A percentile compares a stretch with the other conserved stretches of the same genome.
phyloP scores from a whole-genome alignment of 176 grass and related monocot species.

The Zizania latifolia region DNA sequence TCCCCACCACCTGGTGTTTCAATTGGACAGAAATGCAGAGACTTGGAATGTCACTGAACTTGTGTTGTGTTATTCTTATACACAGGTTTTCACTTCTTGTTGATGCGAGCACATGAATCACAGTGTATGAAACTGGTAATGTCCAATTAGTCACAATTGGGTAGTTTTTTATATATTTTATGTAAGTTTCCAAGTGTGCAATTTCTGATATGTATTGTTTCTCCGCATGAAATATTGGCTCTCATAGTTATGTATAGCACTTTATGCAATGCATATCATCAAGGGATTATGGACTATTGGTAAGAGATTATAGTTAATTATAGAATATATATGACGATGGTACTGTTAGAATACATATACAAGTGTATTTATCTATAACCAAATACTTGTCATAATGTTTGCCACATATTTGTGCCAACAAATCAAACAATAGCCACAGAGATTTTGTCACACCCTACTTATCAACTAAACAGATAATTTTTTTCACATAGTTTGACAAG shows the following conservation, averaged over 20 bases:
- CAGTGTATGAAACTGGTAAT: constrained; percentile 96
- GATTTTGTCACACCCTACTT: too few species aligned
- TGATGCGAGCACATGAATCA: constrained; percentile 62
- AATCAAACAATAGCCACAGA: too few species aligned
- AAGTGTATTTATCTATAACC: too few species aligned
- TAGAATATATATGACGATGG: too few species aligned
- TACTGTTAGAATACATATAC: too few species aligned
- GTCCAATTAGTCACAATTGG: constrained; percentile 11
- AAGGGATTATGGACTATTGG: too few species aligned
- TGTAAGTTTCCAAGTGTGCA: background rate
- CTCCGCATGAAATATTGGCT: background rate
- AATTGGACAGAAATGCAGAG: background rate
- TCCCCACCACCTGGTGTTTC: background rate
- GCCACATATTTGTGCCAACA: too few species aligned
- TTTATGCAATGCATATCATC: too few species aligned
- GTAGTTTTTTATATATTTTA: background rate
- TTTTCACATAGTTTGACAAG: too few species aligned
- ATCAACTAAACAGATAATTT: too few species aligned
- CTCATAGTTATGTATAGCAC: background rate
- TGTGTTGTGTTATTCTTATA: background rate
- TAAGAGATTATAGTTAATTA: too few species aligned
- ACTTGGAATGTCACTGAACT: background rate
- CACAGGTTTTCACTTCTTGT: constrained; percentile 94
- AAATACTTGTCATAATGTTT: too few species aligned
- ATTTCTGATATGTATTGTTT: constrained; percentile 1